Evolutionary conservation across 1,284 basidiomycete genomes (phyloP).

Genomic region (Puccinia horiana): DNA sequence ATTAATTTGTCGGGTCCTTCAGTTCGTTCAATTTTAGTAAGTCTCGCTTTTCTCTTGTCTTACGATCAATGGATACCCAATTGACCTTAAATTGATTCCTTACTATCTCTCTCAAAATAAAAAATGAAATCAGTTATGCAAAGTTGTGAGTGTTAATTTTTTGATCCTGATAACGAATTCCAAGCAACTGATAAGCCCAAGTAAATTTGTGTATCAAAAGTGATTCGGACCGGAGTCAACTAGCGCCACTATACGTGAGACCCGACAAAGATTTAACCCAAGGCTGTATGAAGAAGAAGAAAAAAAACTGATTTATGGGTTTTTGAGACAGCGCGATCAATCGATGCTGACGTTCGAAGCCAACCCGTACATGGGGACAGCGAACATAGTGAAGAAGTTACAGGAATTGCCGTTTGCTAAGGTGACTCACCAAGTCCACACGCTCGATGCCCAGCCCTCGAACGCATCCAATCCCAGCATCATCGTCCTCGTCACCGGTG

Average conservation of each 20-base stretch:
- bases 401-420: conserved; percentile 78
- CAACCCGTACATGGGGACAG: conserved; percentile 66
- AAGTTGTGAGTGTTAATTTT: conserved; percentile 26
- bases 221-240: conserved; percentile 56
- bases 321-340: conserved; percentile 63
- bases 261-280: background rate
- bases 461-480: conserved; percentile 67
- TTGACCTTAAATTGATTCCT: background rate
- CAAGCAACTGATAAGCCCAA: no score
- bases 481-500: conserved; percentile 84
- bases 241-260: conserved; percentile 57
- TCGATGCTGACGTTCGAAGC: conserved; percentile 93
- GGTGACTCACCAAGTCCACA: conserved; percentile 80
- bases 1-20: background rate
- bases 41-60: background rate
- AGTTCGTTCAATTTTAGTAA: conserved; percentile 47
- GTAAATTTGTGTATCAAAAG: no score
- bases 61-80: background rate
- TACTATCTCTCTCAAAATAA: no score
- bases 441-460: conserved; percentile 86
- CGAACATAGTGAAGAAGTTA: conserved; percentile 76
- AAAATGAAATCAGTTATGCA: conserved; percentile 15
- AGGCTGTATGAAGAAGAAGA: background rate
- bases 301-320: background rate
- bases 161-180: background rate